Evolutionary conservation across 768 basidiomycete species (phyloP), one percentile per base, ranked within the genome.

Genomic region (Trametes cingulata): DNA sequence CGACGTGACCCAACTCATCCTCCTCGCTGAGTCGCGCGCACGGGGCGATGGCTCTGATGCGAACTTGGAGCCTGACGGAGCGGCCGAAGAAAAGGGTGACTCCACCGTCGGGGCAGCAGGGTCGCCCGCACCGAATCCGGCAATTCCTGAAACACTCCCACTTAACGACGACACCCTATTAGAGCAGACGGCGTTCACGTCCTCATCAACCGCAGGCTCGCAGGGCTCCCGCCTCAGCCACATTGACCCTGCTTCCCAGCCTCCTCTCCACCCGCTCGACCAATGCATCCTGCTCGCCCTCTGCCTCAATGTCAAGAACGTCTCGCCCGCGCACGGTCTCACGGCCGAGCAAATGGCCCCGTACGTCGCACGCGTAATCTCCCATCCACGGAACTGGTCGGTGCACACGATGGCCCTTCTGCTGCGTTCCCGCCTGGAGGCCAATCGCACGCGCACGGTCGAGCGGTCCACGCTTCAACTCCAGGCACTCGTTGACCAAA

Each of bases 161-260:
- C 80, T 98, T 47, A 96, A 98, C 72, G 97, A 98, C 73, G 97
- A 99, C 73, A 98, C 95, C 0, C 81, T 99, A 17, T 82, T 99
- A 40, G 97, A 99, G 75, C 86, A 90, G 66, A 98, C 96, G 0
- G 83, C 90, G 68, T 99, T 93, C 72, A 94, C 93, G 9, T 87
- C 89, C 12, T 88, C 91, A 1, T 77, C 78, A 25, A 24, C 37
- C 46, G 75, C 85, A 15, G 74, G 82, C 6, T 69, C 79, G 6
- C 56, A 70, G 3, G 73, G 70, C 24, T 79, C 83, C 10, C 74
- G 73, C 45, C 83, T 95, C 29, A 65, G 75, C 15, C 90, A 92
- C 70, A 77, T 98, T 61, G 84, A 96, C 69, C 95, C 95, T 0
- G 80, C 87, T 9, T 75, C 82, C 33, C 96, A 97, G 68, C 95